Base-by-base conservation (phyloP, 495 filamentous ascomycete species). In the Penicillium samsonianum region DNA sequence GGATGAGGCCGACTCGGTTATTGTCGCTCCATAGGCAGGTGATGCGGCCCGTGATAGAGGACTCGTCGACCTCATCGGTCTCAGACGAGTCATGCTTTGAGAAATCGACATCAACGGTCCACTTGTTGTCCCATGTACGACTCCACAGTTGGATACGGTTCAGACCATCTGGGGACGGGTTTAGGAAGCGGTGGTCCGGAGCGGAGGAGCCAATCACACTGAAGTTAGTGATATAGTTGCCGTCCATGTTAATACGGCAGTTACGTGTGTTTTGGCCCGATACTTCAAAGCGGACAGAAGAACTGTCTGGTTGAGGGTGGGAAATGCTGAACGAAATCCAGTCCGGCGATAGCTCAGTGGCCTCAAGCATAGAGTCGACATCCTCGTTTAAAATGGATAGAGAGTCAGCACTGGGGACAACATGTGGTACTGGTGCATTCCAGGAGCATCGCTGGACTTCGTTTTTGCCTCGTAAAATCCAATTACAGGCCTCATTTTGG, bases 1-100 rank as follows among this genome's bases (percentile, higher is more conserved):
- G 91, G 48, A 98, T 93, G 8, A 78, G 73, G 3, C 86, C 87
- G 10, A 69, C 66, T 11, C 73, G 76, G 60, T 96, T 96, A 28
- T 82, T 84, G 75, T 98, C 94, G 62, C 86, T 90, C 94, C 94
- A 98, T 16, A 90, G 70, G 76, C 93, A 98, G 10, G 88, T 80
- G 4, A 92, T 84, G 44, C 76, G 78, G 0, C 92, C 92, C 57
- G 83, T 81, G 47, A 93, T 45, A 14, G 41, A 67, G 8, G 78
- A 78, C 28, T 71, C 57, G 31, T 68, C 71, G n/a, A 58, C 61
- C 5, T 72, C 72, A 22, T 67, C 59, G 9, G 65, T 48, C 31
- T 59, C 55, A 19, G 58, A 55, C 26, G 62, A 51, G 4, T 70
- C 65, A 41, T 78, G 69, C 25, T 66, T 52, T 3, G 69, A 63